Base-by-base conservation (phyloP, 306 rosid species). In the Adenanthera pavonina region DNA sequence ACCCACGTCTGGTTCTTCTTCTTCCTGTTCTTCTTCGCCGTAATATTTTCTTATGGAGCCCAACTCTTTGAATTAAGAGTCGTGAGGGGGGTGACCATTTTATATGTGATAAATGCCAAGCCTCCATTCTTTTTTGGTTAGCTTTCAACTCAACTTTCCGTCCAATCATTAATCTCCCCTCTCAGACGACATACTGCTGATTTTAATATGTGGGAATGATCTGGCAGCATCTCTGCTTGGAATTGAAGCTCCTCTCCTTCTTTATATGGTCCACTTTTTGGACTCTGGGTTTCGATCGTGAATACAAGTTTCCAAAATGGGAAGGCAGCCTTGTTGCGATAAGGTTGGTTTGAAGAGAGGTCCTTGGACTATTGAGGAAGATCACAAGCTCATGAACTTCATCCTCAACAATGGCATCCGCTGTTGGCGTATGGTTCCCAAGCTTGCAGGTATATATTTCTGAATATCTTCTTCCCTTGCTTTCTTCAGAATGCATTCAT, bases 301-400 rank as follows among this genome's bases (percentile, higher is more conserved):
- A 17, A 4, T 13, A n/a, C 19, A 17, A 60, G 47, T 19, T 83
- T 30, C 41, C 38, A 79, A 78, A 76, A 95, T 95, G 99, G 99
- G 97, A 83, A 90, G 99, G 72, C 92, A 91, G 41, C 99, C 99
- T 62, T 95, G 99, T 85, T 95, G 97, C 79, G 98, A 93, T 73
- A 95, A 93, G 88, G 81, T 93, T 84, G 99, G 99, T 53, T 78
- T 93, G 78, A 95, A 95, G 81, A 83, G 97, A 86, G 99, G 99
- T 64, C 99, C 99, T 4, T 95, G 99, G 99, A 93, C 99, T 4
- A 87, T 93, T 25, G 99, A 95, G 51, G 99, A 95, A 84, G 99
- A 95, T 89, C 94, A 92, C 67, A 93, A 88, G 80, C 99, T 95
- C 71, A 72, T 93, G 79, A 93, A 83, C 69, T 95, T 95, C 77